These are phyloP conservation scores for Castanopsis chinensis DNA, from an alignment of 306 rosid species.

Conservation along the genomic window DNA sequence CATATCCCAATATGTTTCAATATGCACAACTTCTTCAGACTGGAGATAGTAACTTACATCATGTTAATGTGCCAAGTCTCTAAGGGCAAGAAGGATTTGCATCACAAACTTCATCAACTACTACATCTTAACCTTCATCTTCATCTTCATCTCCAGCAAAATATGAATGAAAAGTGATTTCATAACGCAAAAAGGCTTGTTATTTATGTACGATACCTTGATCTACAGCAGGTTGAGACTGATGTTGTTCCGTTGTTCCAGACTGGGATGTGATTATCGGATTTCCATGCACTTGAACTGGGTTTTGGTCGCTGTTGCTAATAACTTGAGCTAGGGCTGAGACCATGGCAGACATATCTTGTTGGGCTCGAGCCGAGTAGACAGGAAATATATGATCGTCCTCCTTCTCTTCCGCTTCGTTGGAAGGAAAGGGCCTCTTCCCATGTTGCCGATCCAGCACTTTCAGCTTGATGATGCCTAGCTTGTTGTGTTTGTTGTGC, in stretches of 20 bases:
- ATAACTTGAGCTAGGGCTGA: slow-evolving; percentile 76
- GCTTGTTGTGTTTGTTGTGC: background rate
- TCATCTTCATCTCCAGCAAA: background rate
- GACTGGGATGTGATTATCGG: no score
- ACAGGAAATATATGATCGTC: slow-evolving; percentile 57
- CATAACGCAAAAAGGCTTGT: no score
- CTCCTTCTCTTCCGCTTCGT: slow-evolving; percentile 52
- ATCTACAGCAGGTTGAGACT: no score
- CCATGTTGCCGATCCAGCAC: slow-evolving; percentile 46
- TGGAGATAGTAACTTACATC: background rate
- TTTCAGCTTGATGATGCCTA: background rate
- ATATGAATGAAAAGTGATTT: no score
- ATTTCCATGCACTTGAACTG: no score
- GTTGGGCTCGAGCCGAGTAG: slow-evolving; percentile 68
- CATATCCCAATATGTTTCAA: slow-evolving; percentile 7
- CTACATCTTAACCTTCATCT: slow-evolving; percentile 23
- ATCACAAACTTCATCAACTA: background rate
- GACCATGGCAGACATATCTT: slow-evolving; percentile 69
- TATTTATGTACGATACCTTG: no score
- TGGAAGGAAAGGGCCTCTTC: slow-evolving; percentile 40
- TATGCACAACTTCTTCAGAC: slow-evolving; percentile 23
- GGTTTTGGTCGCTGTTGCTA: no score
- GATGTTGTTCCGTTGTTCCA: no score
- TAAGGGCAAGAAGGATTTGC: slow-evolving; percentile 26
- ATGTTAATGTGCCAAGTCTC: slow-evolving; percentile 7